Evolutionary conservation across 2,329 filamentous ascomycete species (phyloP).

Genomic region (Paecilomyces sp.): DNA sequence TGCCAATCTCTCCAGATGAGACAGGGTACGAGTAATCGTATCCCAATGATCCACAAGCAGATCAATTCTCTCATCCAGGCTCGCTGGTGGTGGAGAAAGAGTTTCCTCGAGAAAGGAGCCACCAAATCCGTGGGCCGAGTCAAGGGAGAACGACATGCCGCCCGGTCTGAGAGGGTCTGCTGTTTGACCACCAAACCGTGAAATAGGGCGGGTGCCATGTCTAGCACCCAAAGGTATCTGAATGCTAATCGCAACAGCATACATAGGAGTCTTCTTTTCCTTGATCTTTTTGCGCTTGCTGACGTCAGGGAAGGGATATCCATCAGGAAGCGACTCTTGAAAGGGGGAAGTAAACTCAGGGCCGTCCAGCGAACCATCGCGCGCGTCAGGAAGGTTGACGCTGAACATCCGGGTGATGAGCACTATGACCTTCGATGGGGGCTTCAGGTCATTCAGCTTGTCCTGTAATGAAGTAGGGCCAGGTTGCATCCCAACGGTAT

Average conservation of each 20-base stretch:
- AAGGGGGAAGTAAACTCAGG: conserved; percentile 24
- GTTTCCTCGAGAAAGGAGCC: conserved; percentile 30
- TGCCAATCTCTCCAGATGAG: conserved; percentile 46
- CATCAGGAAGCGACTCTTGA: conserved; percentile 25
- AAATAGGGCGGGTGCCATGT: conserved; percentile 25
- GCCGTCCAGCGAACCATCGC: conserved; percentile 26
- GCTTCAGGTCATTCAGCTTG: conserved; percentile 26
- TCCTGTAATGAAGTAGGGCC: conserved; percentile 10
- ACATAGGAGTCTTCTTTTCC: conserved; percentile 51
- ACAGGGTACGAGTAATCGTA: conserved; percentile 50
- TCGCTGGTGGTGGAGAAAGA: conserved; percentile 39
- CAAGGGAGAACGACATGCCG: conserved; percentile 32
- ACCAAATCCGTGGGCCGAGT: conserved; percentile 34
- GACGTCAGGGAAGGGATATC: conserved; percentile 31
- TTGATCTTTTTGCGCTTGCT: conserved; percentile 40
- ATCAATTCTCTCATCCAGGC: conserved; percentile 48
- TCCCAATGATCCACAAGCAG: conserved; percentile 53
- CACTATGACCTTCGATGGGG: conserved; percentile 44
- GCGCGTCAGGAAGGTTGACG: conserved; percentile 45
- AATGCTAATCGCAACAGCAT: conserved; percentile 51
- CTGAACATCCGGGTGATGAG: conserved; percentile 54
- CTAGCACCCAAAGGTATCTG: conserved; percentile 42
- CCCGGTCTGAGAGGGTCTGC: conserved; percentile 23
- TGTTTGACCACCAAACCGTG: conserved; percentile 26
- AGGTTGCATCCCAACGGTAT: conserved; percentile 27